These are phyloP conservation scores for Phialophora macrospora DNA, from an alignment of 2,329 filamentous ascomycete species.

Conservation along the genomic window DNA sequence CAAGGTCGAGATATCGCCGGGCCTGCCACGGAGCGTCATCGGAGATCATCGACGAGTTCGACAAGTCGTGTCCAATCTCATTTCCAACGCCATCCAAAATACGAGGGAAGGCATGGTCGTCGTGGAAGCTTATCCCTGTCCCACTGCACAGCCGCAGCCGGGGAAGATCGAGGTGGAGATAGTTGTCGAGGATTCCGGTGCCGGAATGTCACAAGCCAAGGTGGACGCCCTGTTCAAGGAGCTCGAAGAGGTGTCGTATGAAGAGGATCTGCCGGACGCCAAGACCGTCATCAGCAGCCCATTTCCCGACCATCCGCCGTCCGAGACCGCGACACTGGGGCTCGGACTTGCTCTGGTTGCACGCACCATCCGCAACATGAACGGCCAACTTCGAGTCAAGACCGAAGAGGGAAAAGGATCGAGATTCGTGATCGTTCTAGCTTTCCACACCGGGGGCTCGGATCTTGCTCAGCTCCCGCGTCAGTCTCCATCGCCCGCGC, in stretches of 20 bases:
- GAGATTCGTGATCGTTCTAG: conserved; percentile 77
- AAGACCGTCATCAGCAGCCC: conserved; percentile 61
- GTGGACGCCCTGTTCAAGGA: conserved; percentile 66
- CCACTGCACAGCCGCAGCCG: conserved; percentile 46
- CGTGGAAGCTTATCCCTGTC: conserved; percentile 68
- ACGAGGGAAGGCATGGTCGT: conserved; percentile 70
- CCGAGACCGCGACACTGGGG: conserved; percentile 64
- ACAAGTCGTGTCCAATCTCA: conserved; percentile 80
- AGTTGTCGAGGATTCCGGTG: conserved; percentile 74
- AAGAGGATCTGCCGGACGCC: conserved; percentile 65
- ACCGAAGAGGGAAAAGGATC: conserved; percentile 83
- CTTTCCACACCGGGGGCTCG: conserved; percentile 67
- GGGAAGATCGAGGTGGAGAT: conserved; percentile 70
- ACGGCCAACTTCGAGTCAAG: conserved; percentile 81
- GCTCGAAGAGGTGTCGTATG: conserved; percentile 67
- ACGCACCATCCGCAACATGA: conserved; percentile 85
- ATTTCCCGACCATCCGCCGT: conserved; percentile 44
- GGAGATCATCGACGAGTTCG: conserved; percentile 81
- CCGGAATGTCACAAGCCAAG: conserved; percentile 63
- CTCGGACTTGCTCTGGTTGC: conserved; percentile 88
- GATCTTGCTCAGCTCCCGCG: conserved; percentile 28
- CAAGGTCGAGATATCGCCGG: conserved; percentile 68
- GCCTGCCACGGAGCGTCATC: conserved; percentile 71
- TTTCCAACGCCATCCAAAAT: conserved; percentile 82
- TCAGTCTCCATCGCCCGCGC: neutral